phyloP scores from a whole-genome alignment of 148 eudicot species.

The Silene uniflora region DNA sequence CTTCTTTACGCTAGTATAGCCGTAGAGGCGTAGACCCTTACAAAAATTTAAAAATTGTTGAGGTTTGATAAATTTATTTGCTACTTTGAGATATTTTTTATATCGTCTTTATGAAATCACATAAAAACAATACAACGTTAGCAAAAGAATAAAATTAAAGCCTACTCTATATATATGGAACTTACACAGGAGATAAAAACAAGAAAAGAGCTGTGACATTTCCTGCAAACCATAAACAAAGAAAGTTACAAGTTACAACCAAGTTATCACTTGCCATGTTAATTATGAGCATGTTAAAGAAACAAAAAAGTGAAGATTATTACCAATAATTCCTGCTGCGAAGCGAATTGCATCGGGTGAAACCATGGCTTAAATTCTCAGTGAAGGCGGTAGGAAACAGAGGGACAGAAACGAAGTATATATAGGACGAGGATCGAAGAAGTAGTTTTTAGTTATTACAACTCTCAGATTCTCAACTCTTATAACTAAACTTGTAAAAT shows the following conservation, averaged over 20 bases:
- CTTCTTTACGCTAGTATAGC: too few species aligned
- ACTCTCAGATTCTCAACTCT: not conserved
- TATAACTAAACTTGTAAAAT: not conserved
- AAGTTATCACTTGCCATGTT: not conserved
- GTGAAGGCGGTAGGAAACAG: not conserved
- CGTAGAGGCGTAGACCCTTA: too few species aligned
- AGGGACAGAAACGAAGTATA: not conserved
- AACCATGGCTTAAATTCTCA: conserved; percentile 25
- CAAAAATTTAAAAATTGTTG: too few species aligned
- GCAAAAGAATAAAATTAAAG: too few species aligned
- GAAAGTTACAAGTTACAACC: not conserved
- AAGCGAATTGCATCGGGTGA: conserved; percentile 29
- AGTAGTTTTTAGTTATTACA: not conserved
- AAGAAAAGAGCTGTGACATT: conserved; percentile 55
- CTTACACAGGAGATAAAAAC: conserved; percentile 68
- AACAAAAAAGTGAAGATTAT: not conserved
- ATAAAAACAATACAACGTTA: too few species aligned
- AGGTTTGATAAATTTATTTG: too few species aligned
- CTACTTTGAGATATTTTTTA: too few species aligned
- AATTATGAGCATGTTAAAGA: not conserved
- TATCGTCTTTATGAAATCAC: too few species aligned
- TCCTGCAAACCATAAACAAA: conserved; percentile 37
- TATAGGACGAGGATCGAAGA: not conserved
- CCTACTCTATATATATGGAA: not conserved
- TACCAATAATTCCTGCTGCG: conserved; percentile 46